Evolutionary conservation across 2,329 filamentous ascomycete genomes (phyloP).

Genomic region (Cladophialophora yegresii): DNA sequence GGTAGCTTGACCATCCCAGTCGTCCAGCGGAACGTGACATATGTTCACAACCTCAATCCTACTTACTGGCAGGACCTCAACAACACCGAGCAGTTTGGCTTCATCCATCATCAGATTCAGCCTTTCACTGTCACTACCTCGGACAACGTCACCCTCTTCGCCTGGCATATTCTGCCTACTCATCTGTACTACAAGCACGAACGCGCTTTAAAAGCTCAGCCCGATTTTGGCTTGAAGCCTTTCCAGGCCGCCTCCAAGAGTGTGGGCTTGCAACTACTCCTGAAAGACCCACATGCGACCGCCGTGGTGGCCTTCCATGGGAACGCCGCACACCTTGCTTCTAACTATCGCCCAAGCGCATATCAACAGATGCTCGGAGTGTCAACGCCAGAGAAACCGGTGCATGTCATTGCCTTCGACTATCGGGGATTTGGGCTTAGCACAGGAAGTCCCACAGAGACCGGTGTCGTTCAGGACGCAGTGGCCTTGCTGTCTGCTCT

Average conservation of each 20-base stretch:
- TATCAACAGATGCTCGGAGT: conserved; percentile 76
- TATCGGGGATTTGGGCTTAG: conserved; percentile 63
- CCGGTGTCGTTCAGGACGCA: conserved; percentile 78
- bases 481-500: conserved; percentile 69
- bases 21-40: conserved; percentile 80
- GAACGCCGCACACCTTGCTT: conserved; percentile 85
- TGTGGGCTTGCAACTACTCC: conserved; percentile 54
- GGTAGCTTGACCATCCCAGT: conserved; percentile 65
- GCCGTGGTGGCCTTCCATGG: conserved; percentile 59
- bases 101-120: conserved; percentile 66
- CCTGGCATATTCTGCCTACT: conserved; percentile 86
- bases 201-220: conserved; percentile 50
- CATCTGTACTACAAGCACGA: conserved; percentile 75
- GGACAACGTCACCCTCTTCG: conserved; percentile 77
- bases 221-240: conserved; percentile 29
- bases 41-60: conserved; percentile 77
- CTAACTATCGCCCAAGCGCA: conserved; percentile 71
- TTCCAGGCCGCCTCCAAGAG: conserved; percentile 51
- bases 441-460: conserved; percentile 76
- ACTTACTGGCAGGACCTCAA: conserved; percentile 65
- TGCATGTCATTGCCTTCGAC: conserved; percentile 85
- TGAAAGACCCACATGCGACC: conserved; percentile 52
- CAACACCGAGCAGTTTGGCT: conserved; percentile 37
- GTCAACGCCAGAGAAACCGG: conserved; percentile 59
- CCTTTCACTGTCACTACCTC: conserved; percentile 75